Evolutionary conservation across 2,329 filamentous ascomycete genomes (phyloP).

Genomic region (Penicillium decumbens): DNA sequence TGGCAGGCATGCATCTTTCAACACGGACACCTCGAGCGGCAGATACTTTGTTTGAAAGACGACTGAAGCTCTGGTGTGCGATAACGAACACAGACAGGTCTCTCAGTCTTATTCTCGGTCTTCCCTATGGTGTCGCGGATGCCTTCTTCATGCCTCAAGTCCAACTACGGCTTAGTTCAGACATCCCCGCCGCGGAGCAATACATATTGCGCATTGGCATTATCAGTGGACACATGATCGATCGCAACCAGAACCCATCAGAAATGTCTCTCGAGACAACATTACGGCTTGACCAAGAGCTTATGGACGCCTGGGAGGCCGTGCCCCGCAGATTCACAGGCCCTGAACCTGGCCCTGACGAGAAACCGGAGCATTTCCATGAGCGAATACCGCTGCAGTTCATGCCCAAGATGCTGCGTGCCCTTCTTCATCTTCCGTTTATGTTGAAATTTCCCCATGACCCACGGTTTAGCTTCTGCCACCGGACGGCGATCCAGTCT

Average conservation of each 20-base stretch:
- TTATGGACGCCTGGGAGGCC: slow-evolving; percentile 29
- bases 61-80: slow-evolving; percentile 39
- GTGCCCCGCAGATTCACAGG: slow-evolving; percentile 34
- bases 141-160: slow-evolving; percentile 29
- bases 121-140: slow-evolving; percentile 45
- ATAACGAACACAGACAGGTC: slow-evolving; percentile 47
- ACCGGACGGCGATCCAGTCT: slow-evolving; percentile 39
- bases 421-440: slow-evolving; percentile 47
- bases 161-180: slow-evolving; percentile 18
- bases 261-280: slow-evolving; percentile 38
- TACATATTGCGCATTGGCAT: slow-evolving; percentile 32
- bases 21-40: slow-evolving; percentile 25
- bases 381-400: slow-evolving; percentile 38
- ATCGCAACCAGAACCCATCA: slow-evolving; percentile 39
- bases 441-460: slow-evolving; percentile 41
- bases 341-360: slow-evolving; percentile 16
- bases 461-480: slow-evolving; percentile 38
- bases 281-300: slow-evolving; percentile 40
- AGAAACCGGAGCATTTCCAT: slow-evolving; percentile 27
- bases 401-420: slow-evolving; percentile 37
- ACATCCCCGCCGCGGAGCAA: slow-evolving; percentile 21
- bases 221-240: slow-evolving; percentile 38
- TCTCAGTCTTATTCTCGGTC: slow-evolving; percentile 51
- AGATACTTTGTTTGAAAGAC: slow-evolving; percentile 28
- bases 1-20: slow-evolving; percentile 48